Evolutionary conservation across 176 grass and related monocot genomes (phyloP).

Genomic region (Dendrocalamus sinicus): DNA sequence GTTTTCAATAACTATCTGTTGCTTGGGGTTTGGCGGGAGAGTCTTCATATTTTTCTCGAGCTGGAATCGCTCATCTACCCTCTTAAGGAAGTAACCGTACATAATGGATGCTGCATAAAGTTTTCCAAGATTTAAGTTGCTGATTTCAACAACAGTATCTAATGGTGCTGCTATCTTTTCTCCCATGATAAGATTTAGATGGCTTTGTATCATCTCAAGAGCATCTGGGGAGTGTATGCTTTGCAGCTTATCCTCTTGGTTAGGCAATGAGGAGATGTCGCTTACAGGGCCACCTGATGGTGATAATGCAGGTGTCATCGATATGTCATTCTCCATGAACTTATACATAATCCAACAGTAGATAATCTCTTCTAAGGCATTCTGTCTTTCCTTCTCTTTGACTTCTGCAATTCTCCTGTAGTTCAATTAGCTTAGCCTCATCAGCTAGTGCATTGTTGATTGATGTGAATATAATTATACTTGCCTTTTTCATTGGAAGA

Average conservation of each 20-base stretch:
- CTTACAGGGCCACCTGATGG: constrained; percentile 53
- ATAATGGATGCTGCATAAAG: constrained; percentile 98
- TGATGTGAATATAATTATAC: background rate
- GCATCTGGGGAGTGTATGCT: constrained; percentile 81
- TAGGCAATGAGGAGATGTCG: constrained; percentile 62
- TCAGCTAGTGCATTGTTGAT: constrained; percentile 5
- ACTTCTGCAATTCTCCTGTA: constrained; percentile 97
- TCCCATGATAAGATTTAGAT: constrained; percentile 82
- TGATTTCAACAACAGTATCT: constrained; percentile 76
- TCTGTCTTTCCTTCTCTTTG: constrained; percentile 91
- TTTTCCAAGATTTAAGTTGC: constrained; percentile 93
- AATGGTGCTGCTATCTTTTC: constrained; percentile 73
- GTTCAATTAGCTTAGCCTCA: constrained; percentile 32
- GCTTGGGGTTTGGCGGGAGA: constrained; percentile 58
- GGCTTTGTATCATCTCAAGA: constrained; percentile 90
- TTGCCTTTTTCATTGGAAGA: constrained; percentile 23
- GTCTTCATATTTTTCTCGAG: constrained; percentile 95
- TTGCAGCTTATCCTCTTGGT: constrained; percentile 80
- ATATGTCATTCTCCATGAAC: constrained; percentile 84
- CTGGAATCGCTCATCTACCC: constrained; percentile 90
- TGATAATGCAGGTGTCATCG: constrained; percentile 74
- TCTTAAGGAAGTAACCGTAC: constrained; percentile 98
- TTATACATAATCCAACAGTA: constrained; percentile 86
- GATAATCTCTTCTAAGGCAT: constrained; percentile 84
- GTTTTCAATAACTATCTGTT: constrained; percentile 67